Evolutionary conservation across 148 eudicot genomes (phyloP).

Genomic region (Chenopodium album): DNA sequence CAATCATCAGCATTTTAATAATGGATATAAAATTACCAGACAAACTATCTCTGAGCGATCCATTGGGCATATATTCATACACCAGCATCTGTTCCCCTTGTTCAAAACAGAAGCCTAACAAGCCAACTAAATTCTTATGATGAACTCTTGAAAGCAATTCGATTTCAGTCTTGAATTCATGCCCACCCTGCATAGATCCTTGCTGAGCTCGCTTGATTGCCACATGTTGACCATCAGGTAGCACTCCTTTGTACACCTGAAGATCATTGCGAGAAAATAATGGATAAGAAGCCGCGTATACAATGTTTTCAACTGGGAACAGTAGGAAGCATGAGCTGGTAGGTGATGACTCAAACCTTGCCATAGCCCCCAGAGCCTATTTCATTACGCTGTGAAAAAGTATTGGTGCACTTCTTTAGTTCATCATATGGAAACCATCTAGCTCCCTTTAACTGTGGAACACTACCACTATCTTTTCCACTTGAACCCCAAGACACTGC

Average conservation of each 20-base stretch:
- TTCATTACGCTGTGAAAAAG: constrained; percentile 71
- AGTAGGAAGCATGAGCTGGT: neutral
- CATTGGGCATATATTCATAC: constrained; percentile 85
- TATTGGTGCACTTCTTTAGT: constrained; percentile 70
- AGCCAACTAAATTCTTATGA: constrained; percentile 81
- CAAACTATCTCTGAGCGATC: constrained; percentile 80
- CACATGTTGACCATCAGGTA: constrained; percentile 61
- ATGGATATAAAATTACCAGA: constrained; percentile 41
- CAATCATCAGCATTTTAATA: neutral
- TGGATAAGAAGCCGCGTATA: neutral
- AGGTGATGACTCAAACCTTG: constrained; percentile 48
- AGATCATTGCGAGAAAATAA: constrained; percentile 4
- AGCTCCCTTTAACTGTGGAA: constrained; percentile 90
- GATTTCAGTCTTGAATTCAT: constrained; percentile 91
- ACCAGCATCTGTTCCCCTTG: constrained; percentile 88
- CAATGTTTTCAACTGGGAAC: neutral
- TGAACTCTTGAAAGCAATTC: constrained; percentile 96
- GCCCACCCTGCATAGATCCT: constrained; percentile 86
- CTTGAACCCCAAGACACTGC: constrained; percentile 82
- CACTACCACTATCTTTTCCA: constrained; percentile 78
- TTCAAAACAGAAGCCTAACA: constrained; percentile 90
- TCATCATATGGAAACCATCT: constrained; percentile 96
- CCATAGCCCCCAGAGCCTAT: constrained; percentile 97
- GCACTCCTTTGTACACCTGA: constrained; percentile 80
- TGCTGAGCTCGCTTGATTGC: constrained; percentile 88